phyloP scores from a whole-genome alignment of 169 alveolate genomes.

The Eimeria sp. region DNA sequence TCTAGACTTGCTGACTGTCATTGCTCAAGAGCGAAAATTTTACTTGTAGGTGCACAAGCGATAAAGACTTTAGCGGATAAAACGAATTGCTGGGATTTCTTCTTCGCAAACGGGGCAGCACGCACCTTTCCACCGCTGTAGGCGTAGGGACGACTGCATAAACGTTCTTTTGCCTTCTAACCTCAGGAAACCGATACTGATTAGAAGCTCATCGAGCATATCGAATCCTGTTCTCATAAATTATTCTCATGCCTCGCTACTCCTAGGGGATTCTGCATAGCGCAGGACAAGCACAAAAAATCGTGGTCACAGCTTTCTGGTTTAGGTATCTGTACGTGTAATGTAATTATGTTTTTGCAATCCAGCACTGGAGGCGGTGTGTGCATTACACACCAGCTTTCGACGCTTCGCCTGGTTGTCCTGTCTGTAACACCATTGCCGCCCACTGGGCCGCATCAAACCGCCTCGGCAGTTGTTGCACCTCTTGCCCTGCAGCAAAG shows the following conservation, averaged over 20 bases:
- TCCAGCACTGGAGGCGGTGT: neutral
- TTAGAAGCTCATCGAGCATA: neutral
- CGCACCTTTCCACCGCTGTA: neutral
- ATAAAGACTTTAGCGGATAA: neutral
- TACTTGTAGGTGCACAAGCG: neutral
- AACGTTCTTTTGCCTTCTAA: neutral
- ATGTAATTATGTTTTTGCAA: neutral
- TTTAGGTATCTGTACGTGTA: no score
- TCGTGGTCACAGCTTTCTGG: neutral
- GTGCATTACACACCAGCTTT: constrained; percentile 4
- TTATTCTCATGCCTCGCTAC: neutral
- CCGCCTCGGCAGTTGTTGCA: constrained; percentile 5
- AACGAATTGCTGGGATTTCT: constrained; percentile 1
- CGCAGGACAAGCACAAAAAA: neutral
- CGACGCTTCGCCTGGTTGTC: constrained; percentile 3
- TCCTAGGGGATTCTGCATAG: neutral
- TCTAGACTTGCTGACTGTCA: neutral
- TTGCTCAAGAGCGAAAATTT: neutral
- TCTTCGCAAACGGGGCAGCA: neutral
- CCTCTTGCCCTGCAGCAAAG: constrained; percentile 14
- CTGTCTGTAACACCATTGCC: constrained; percentile 23
- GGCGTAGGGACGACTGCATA: neutral
- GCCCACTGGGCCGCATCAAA: constrained; percentile 58
- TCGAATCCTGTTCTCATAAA: neutral
- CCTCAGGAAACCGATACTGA: neutral